phyloP scores from a whole-genome alignment of 2,329 filamentous ascomycete genomes.

The Plenodomus biglobosus region DNA sequence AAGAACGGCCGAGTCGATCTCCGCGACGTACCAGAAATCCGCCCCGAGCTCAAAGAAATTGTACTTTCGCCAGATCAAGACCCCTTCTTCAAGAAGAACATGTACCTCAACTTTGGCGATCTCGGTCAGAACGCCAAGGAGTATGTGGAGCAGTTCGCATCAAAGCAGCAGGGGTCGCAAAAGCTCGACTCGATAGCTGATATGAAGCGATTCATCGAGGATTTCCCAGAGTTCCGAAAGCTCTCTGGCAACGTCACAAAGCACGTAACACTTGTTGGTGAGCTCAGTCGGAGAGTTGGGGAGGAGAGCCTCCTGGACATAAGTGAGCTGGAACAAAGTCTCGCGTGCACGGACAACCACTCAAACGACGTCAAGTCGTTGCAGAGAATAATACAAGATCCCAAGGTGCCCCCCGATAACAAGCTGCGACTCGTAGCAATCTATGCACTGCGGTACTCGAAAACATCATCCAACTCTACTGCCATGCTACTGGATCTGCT shows the following conservation, averaged over 20 bases:
- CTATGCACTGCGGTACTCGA: slow-evolving; percentile 92
- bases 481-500: slow-evolving; percentile 86
- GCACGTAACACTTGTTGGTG: slow-evolving; percentile 92
- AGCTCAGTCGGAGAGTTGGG: slow-evolving; percentile 84
- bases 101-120: slow-evolving; percentile 97
- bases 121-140: slow-evolving; percentile 96
- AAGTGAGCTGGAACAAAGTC: slow-evolving; percentile 92
- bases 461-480: slow-evolving; percentile 78
- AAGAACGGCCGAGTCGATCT: slow-evolving; percentile 93
- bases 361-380: slow-evolving; percentile 86
- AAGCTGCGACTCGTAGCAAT: slow-evolving; percentile 89
- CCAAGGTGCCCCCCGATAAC: slow-evolving; percentile 73
- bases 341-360: slow-evolving; percentile 97
- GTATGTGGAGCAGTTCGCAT: slow-evolving; percentile 98
- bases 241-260: slow-evolving; percentile 98
- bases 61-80: slow-evolving; percentile 96
- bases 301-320: slow-evolving; percentile 90
- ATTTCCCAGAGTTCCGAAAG: slow-evolving; percentile 97
- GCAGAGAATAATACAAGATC: slow-evolving; percentile 81
- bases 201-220: slow-evolving; percentile 99
- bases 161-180: slow-evolving; percentile 92
- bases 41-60: slow-evolving; percentile 88
- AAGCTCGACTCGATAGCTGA: slow-evolving; percentile 96
- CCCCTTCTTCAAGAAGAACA: slow-evolving; percentile 98
- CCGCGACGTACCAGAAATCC: slow-evolving; percentile 77